Conservation (phyloP, 495 filamentous ascomycete species). For the Peziza echinospora region DNA sequence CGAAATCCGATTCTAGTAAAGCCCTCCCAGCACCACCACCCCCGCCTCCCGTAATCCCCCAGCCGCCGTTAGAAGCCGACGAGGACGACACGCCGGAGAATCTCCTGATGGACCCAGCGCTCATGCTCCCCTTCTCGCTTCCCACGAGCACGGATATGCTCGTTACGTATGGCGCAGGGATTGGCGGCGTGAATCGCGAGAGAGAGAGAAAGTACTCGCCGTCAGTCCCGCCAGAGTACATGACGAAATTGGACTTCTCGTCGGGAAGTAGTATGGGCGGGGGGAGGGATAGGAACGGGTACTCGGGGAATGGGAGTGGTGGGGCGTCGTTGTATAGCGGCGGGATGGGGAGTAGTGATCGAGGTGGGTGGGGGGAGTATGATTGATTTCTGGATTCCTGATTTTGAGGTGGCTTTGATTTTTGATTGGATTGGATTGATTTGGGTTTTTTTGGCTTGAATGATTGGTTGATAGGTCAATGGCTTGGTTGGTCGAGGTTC, state of each 20-base stretch:
- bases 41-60: constrained; percentile 10
- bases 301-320: neutral
- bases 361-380: neutral
- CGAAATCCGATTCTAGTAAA: constrained; percentile 6
- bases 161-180: constrained; percentile 79
- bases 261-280: constrained; percentile 7
- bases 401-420: no score
- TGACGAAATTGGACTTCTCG: constrained; percentile 62
- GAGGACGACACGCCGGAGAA: constrained; percentile 42
- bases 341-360: neutral
- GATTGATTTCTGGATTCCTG: no score
- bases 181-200: constrained; percentile 80
- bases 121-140: constrained; percentile 84
- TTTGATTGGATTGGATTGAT: no score
- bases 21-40: neutral
- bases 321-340: neutral
- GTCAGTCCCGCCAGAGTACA: constrained; percentile 78
- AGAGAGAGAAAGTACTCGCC: constrained; percentile 91
- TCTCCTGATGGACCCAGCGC: constrained; percentile 64
- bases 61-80: constrained; percentile 25
- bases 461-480: no score
- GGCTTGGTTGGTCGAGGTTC: no score
- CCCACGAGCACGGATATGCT: constrained; percentile 96
- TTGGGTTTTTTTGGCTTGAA: no score
- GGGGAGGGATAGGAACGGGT: neutral